A percentile compares a stretch with the other conserved stretches of the same genome.
Conservation (phyloP, 305 asterid species). For the Rubia peregrina region DNA sequence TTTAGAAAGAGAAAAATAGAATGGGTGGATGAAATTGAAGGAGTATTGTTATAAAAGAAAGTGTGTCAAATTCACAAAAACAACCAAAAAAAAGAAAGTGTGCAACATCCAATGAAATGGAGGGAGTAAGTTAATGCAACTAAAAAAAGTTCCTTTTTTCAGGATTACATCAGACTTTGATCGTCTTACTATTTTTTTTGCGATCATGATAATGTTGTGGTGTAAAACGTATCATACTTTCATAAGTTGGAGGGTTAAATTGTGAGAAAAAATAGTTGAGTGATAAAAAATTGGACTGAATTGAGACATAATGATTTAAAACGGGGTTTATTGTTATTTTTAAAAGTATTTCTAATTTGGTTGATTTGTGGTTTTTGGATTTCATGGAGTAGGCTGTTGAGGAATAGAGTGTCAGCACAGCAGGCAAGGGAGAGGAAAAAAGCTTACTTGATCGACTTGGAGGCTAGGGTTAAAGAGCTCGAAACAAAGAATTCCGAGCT, state of each 20-base stretch:
- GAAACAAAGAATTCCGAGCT: slow-evolving; percentile 92
- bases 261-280: background rate
- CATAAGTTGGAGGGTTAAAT: background rate
- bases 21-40: no score
- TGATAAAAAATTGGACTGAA: background rate
- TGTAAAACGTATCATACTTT: no score
- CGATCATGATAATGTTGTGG: background rate
- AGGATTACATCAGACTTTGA: background rate
- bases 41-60: no score
- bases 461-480: slow-evolving; percentile 76
- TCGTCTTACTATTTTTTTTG: background rate
- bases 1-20: no score
- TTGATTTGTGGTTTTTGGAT: slow-evolving; percentile 9
- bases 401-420: slow-evolving; percentile 98
- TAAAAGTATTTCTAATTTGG: background rate
- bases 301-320: background rate
- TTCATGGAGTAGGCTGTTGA: slow-evolving; percentile 57
- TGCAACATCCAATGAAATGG: no score
- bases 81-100: no score
- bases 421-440: slow-evolving; percentile 99
- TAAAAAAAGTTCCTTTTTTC: background rate
- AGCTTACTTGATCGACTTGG: slow-evolving; percentile 82
- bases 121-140: no score
- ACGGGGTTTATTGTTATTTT: background rate
- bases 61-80: no score